Evolutionary conservation across 1,284 basidiomycete genomes (phyloP), one percentile per base, ranked within the genome.

Genomic region (Apiotrichum sp.): DNA sequence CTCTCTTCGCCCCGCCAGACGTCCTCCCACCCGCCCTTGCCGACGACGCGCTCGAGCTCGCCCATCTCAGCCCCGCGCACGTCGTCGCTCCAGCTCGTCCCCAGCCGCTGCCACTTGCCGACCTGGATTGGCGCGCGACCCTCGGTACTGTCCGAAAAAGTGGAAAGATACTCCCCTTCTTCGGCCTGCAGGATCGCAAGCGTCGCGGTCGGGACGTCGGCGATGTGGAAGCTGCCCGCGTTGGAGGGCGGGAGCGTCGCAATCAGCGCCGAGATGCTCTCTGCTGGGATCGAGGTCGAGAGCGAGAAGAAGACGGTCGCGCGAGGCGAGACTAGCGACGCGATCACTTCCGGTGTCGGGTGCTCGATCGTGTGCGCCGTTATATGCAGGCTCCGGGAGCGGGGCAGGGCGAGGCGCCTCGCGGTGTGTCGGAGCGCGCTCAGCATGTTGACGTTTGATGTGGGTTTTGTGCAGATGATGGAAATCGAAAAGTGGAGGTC

Each of bases 51-150:
- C 55, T 68, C 67, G 8, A 65, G 62, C 44, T 70, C 65, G 3
- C 72, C 72, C 6, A 65, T 57, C 39, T 54, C 56, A 10, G 46
- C 47, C 1, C 72, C 72, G 40, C 66, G 66, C 43, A 50, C 48
- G 56, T 74, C 71, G 55, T 71, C 73, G 4, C 48, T 53, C 47
- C 65, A 58, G 14, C 54, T 52, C 35, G 32, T 55, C n/a, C 60
- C 55, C 8, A 65, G 62, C 9, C 73, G 61, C 35, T 72, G 67
- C 60, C 64, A 75, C 49, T 65, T 58, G 7, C 74, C 74, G 6
- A 76, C 73, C 47, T 69, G 61, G 3, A 65, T 68, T 0, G 64
- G 62, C 4, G 65, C 67, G 29, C 72, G 53, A 0, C 74, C 73
- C 0, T 56, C 54, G 62, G 52, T 10, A 45, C 62, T 4, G 57